phyloP scores from a whole-genome alignment of 2,329 filamentous ascomycete genomes.

The Phoma herbarum region DNA sequence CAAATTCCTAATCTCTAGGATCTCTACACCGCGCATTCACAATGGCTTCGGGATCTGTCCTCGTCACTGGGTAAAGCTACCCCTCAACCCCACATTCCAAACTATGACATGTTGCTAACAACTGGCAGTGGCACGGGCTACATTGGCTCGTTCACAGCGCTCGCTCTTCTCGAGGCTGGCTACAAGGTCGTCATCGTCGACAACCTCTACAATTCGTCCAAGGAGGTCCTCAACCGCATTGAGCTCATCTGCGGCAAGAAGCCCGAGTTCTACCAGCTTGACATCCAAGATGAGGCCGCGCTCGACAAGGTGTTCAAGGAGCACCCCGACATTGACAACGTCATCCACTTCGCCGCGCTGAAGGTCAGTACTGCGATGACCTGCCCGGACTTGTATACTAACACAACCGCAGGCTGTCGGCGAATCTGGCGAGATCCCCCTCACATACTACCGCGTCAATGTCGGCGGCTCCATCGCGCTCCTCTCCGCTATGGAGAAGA shows the following conservation, averaged over 20 bases:
- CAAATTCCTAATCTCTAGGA: not conserved
- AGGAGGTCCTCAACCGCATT: conserved; percentile 91
- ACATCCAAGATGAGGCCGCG: conserved; percentile 84
- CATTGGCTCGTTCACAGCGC: conserved; percentile 96
- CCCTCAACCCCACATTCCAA: conserved; percentile 39
- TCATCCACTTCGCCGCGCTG: conserved; percentile 97
- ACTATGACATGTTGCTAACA: conserved; percentile 16
- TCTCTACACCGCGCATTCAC: conserved; percentile 21
- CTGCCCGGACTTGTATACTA: too few relatives aligned
- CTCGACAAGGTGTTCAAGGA: conserved; percentile 88
- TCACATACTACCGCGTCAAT: conserved; percentile 98
- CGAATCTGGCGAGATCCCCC: conserved; percentile 90
- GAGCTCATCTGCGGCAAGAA: conserved; percentile 91
- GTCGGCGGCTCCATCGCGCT: conserved; percentile 91
- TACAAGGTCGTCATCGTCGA: conserved; percentile 98
- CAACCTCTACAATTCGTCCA: conserved; percentile 95
- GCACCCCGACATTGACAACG: conserved; percentile 94
- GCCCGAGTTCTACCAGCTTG: conserved; percentile 82
- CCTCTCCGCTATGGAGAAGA: conserved; percentile 83
- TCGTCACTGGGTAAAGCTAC: conserved; percentile 84
- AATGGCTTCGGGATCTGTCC: conserved; percentile 86
- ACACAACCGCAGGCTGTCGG: conserved; percentile 97
- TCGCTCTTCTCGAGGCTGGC: conserved; percentile 89
- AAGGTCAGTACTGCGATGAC: too few relatives aligned
- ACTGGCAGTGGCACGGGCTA: conserved; percentile 87